phyloP scores from a whole-genome alignment of 768 basidiomycete species.

The Cyclocybe cylindracea region DNA sequence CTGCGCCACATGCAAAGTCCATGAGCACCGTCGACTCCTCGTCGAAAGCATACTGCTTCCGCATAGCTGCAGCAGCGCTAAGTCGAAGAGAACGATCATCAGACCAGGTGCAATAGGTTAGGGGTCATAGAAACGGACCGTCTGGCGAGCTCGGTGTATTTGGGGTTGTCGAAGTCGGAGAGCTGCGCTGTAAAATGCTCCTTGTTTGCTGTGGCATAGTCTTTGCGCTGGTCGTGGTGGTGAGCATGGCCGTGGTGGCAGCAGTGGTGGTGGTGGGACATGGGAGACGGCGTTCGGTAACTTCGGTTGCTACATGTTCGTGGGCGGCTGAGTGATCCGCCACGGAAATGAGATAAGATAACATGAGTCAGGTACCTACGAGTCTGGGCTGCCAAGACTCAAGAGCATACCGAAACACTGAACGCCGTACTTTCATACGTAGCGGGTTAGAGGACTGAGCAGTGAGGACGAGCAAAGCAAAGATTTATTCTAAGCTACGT shows the following conservation, averaged over 20 bases:
- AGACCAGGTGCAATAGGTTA: neutral
- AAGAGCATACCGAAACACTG: too few species aligned
- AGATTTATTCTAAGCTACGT: neutral
- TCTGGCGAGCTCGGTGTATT: slow-evolving; percentile 24
- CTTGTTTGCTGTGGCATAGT: slow-evolving; percentile 36
- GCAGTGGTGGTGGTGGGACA: slow-evolving; percentile 4
- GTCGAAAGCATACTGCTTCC: slow-evolving; percentile 47
- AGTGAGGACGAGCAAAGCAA: neutral
- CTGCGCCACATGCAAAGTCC: slow-evolving; percentile 79
- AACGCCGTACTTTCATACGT: too few species aligned
- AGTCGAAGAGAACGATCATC: neutral
- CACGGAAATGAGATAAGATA: neutral
- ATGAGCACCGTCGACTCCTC: slow-evolving; percentile 57
- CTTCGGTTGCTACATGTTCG: neutral
- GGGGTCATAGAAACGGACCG: slow-evolving; percentile 13
- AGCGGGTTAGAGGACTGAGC: too few species aligned
- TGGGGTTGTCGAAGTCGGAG: slow-evolving; percentile 16
- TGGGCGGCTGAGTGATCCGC: neutral
- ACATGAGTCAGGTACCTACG: neutral
- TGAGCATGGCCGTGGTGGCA: slow-evolving; percentile 9
- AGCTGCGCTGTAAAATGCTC: slow-evolving; percentile 33
- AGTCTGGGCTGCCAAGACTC: neutral
- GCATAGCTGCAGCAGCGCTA: slow-evolving; percentile 39
- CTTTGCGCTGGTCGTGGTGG: slow-evolving; percentile 5
- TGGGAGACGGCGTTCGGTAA: neutral